A percentile compares a stretch with the other conserved stretches of the same genome.
phyloP scores from a whole-genome alignment of 208 protist genomes.

The Leishmania martiniquensis region DNA sequence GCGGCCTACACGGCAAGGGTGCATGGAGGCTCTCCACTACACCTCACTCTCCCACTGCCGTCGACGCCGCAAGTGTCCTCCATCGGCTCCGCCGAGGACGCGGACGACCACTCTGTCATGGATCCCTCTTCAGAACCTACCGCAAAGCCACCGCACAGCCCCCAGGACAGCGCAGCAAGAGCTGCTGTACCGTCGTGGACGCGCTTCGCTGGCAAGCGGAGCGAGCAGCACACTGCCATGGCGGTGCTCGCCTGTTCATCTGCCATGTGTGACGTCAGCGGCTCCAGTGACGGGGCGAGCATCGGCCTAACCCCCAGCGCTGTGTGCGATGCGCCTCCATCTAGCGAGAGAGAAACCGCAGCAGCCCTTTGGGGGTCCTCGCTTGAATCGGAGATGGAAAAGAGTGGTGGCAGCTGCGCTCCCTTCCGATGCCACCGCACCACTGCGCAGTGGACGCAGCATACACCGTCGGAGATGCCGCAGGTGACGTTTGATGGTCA shows the following conservation, averaged over 20 bases:
- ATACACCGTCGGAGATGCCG: neutral
- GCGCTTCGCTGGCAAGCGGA: neutral
- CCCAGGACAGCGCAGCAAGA: neutral
- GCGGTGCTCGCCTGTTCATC: neutral
- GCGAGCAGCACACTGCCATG: neutral
- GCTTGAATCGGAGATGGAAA: neutral
- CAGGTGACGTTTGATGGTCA: slow-evolving; percentile 7
- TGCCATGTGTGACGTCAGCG: neutral
- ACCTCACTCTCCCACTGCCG: neutral
- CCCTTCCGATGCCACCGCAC: neutral
- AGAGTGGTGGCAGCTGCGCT: neutral
- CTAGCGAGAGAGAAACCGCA: neutral
- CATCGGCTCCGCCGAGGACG: neutral
- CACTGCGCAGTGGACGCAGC: neutral
- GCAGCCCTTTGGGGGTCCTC: neutral
- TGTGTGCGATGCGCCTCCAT: neutral
- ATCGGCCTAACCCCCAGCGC: neutral
- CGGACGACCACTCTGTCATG: neutral
- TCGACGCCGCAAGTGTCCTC: slow-evolving; percentile 15
- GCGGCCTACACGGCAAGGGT: neutral
- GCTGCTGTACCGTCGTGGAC: neutral
- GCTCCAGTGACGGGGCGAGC: slow-evolving; percentile 1
- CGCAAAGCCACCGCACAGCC: neutral
- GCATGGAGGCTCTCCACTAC: neutral
- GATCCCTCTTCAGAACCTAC: neutral